Base-by-base conservation (phyloP, 2,329 filamentous ascomycete genomes). In the Sarocladium strictum region DNA sequence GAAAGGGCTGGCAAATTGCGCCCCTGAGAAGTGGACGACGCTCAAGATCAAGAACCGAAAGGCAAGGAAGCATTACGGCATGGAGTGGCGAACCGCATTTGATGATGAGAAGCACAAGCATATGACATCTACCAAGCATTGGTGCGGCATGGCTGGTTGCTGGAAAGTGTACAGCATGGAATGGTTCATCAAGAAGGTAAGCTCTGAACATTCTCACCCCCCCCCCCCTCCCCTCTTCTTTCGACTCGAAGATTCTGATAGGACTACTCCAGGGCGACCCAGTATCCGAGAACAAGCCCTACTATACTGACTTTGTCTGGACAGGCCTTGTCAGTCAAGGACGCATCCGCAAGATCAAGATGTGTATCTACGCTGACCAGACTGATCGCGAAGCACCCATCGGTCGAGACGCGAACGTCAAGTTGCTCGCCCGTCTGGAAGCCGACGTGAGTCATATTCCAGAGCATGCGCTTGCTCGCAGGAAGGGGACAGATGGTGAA, bases 11-110 rank as follows among this genome's bases (percentile, higher is more conserved):
- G 69, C 71, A 1, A 65, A 68, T 19, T 63, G 61, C 27, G 63
- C 65, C 1, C 67, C 71, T 0, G 66, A 69, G 9, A 59, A 62
- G 11, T 65, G 67, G 26, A 68, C 67, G 11, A 62, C 65, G 52
- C 69, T 76, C 50, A 66, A 64, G 50, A 64, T 76, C 27, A 65
- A 67, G 57, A 71, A 72, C 33, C 67, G 73, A 53, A 67, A 64
- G 55, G 73, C 72, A 9, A 68, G 74, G 35, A 76, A 74, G 58
- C 70, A 75, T 57, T 76, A 76, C 54, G 74, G 73, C 5, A 68
- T 65, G 14, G 65, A 70, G 55, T 67, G 65, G 62, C 59, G 62
- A 14, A 62, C 62, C 41, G 60, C 58, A 1, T 73, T 63, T 51
- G 62, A 68, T 51, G 64, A 69, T 6, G 60, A 58, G 15, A 2